These are phyloP conservation scores for Magnusiomyces ingens DNA, from an alignment of 1,139 yeast species.

Conservation along the genomic window DNA sequence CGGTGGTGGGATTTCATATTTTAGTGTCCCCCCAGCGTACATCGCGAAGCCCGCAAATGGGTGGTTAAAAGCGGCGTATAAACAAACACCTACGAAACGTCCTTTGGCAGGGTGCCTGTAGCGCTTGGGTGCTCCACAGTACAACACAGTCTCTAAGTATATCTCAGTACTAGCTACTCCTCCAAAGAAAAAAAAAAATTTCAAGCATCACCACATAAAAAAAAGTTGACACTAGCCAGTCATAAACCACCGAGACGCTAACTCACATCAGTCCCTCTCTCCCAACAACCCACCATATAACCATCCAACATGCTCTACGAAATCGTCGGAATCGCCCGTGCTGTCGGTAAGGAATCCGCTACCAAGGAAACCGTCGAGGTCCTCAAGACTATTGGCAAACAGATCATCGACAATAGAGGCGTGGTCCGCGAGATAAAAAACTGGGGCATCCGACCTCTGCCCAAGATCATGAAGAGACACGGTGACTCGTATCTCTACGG, in stretches of 20 bases:
- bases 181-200: too few species aligned
- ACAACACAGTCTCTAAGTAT: too few species aligned
- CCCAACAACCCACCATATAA: not conserved
- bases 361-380: constrained; percentile 41
- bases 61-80: too few species aligned
- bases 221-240: too few species aligned
- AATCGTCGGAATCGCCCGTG: constrained; percentile 78
- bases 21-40: too few species aligned
- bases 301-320: constrained; percentile 67
- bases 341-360: constrained; percentile 26
- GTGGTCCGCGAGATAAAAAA: constrained; percentile 77
- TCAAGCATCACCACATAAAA: too few species aligned
- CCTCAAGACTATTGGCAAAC: constrained; percentile 74
- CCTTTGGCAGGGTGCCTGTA: too few species aligned
- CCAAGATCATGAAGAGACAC: constrained; percentile 74
- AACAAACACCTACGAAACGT: too few species aligned
- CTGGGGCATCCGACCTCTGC: constrained; percentile 71
- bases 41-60: too few species aligned
- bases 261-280: not conserved
- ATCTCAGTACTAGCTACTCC: too few species aligned
- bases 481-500: constrained; percentile 91
- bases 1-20: too few species aligned
- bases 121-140: too few species aligned
- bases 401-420: constrained; percentile 84
- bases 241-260: not conserved